A percentile compares a stretch with the other conserved stretches of the same genome.
phyloP scores from a whole-genome alignment of 192 early-diverging fungal species.

The Borealophlyctis nickersoniae region DNA sequence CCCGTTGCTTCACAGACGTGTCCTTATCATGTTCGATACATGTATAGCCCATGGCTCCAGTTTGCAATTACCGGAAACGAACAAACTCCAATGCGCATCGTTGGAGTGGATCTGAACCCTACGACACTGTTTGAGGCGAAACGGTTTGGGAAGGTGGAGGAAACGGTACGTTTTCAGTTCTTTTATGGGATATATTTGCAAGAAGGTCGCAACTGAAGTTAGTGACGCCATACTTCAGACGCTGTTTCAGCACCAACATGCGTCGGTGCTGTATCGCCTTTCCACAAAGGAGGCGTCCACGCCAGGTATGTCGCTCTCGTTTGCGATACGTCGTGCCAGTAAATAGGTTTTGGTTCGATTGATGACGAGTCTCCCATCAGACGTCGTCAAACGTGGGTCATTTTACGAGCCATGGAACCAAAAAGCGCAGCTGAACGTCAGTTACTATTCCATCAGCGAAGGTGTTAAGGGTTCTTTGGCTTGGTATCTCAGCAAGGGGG shows the following conservation, averaged over 20 bases:
- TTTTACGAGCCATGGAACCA: background rate
- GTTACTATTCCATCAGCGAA: background rate
- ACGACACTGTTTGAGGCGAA: background rate
- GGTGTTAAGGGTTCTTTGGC: too few species aligned
- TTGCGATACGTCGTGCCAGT: too few species aligned
- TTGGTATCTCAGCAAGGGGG: background rate
- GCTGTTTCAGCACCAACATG: conserved; percentile 22
- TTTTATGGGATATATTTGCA: conserved; percentile 8
- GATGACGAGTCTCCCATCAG: background rate
- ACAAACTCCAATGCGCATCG: conserved; percentile 17
- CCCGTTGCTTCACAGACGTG: background rate
- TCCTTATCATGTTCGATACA: background rate
- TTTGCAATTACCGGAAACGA: conserved; percentile 16
- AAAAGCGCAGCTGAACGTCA: conserved; percentile 18
- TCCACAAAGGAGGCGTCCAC: conserved; percentile 4
- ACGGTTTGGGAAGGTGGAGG: background rate
- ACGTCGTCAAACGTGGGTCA: background rate
- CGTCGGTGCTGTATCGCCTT: conserved; percentile 22
- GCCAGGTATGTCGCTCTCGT: conserved; percentile 3
- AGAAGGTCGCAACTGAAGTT: too few species aligned
- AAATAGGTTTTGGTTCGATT: too few species aligned
- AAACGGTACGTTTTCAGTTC: conserved; percentile 2
- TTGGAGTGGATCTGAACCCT: background rate
- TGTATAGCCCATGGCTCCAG: conserved; percentile 21
- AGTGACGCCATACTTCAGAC: conserved; percentile 9